A percentile compares a stretch with the other conserved stretches of the same genome.
Conservation (phyloP, 1,284 basidiomycete species). For the Afroboletus lepidellus region DNA sequence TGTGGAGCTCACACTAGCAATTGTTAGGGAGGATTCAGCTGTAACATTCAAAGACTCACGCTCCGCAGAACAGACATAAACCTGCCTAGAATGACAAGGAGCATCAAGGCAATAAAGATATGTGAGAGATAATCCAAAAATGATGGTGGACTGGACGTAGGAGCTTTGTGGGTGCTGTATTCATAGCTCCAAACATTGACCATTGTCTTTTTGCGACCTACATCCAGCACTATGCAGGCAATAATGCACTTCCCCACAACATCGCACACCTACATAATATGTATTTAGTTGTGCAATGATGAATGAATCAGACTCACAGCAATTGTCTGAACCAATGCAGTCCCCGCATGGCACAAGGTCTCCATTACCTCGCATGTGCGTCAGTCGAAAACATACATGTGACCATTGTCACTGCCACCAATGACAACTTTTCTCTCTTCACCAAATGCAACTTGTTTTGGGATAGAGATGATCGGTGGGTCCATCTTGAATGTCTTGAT, state of each 20-base stretch:
- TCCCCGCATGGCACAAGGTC: background rate
- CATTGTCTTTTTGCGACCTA: background rate
- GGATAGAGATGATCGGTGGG: background rate
- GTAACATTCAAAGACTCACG: too few relatives aligned
- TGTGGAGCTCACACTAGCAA: too few relatives aligned
- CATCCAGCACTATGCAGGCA: background rate
- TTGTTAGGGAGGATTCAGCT: too few relatives aligned
- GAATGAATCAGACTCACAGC: background rate
- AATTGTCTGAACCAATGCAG: background rate
- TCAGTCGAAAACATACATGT: conserved; percentile 10
- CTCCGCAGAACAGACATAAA: too few relatives aligned
- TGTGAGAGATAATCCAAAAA: too few relatives aligned
- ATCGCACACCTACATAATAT: background rate
- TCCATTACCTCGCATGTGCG: background rate
- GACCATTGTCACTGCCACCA: conserved; percentile 9
- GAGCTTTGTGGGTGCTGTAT: background rate
- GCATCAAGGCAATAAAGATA: background rate
- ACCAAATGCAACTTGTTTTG: conserved; percentile 13
- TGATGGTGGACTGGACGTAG: too few relatives aligned
- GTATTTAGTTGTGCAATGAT: background rate
- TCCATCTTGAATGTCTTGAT: conserved; percentile 3
- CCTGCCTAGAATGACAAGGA: background rate
- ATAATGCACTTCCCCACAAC: background rate
- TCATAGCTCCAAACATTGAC: background rate
- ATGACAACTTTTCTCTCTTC: conserved; percentile 12